Percentiles rank a stretch among this genome's conserved stretches.
Conservation (phyloP, 1,139 yeast genomes). For the Nadsonia starkeyi-henricii region DNA sequence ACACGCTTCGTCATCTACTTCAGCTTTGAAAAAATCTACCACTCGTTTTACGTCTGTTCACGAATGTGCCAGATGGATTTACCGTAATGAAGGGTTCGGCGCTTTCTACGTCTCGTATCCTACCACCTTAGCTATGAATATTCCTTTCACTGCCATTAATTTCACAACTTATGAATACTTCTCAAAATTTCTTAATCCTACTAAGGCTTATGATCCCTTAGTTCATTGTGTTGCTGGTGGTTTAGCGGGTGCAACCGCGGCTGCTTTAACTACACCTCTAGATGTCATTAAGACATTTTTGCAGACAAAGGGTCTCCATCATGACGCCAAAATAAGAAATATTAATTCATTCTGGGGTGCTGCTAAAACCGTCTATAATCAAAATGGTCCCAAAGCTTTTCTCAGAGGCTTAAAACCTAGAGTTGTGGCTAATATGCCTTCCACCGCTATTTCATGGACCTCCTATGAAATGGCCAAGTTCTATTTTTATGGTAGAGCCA, state of each 20-base stretch:
- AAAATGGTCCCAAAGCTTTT: conserved; percentile 61
- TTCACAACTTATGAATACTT: conserved; percentile 86
- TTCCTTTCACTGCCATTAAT: conserved; percentile 92
- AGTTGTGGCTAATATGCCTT: conserved; percentile 84
- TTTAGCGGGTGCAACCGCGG: conserved; percentile 89
- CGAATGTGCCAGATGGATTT: conserved; percentile 34
- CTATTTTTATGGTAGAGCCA: conserved; percentile 22
- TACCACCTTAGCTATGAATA: conserved; percentile 81
- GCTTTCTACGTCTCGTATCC: conserved; percentile 92
- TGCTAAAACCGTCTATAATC: conserved; percentile 48
- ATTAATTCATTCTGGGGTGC: conserved; percentile 66
- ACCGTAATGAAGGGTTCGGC: conserved; percentile 58
- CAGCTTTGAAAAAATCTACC: not conserved
- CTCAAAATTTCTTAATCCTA: conserved; percentile 65
- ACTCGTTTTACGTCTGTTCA: conserved; percentile 20
- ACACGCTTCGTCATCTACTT: conserved; percentile 4
- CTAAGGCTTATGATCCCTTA: conserved; percentile 70
- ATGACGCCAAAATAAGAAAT: conserved; percentile 34
- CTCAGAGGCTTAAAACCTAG: conserved; percentile 82
- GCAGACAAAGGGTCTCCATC: conserved; percentile 42
- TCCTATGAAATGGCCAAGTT: conserved; percentile 96
- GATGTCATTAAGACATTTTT: conserved; percentile 89
- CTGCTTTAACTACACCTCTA: conserved; percentile 90
- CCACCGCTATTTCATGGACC: conserved; percentile 97
- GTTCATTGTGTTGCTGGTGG: conserved; percentile 93